Evolutionary conservation across 192 early-diverging fungal genomes (phyloP).

Genomic region (Backusella psychrophila): DNA sequence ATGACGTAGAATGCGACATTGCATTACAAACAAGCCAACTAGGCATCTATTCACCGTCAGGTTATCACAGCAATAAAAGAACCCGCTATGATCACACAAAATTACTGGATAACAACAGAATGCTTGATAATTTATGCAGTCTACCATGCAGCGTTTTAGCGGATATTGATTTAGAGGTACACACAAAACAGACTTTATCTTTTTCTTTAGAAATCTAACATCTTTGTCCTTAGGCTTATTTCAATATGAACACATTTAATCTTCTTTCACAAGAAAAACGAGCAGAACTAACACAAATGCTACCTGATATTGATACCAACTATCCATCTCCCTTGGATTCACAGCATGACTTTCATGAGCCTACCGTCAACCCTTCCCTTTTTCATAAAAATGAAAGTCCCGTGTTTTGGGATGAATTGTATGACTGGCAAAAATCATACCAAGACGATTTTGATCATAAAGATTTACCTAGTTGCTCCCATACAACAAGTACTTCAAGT

Average conservation of each 20-base stretch:
- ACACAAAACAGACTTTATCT: not conserved
- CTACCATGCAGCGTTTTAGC: slow-evolving; percentile 21
- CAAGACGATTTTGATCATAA: not conserved
- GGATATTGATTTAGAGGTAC: slow-evolving; percentile 19
- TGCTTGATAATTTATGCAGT: slow-evolving; percentile 13
- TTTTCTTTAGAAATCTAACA: not conserved
- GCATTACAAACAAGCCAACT: slow-evolving; percentile 9
- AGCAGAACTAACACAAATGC: slow-evolving; percentile 7
- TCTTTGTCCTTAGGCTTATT: not conserved
- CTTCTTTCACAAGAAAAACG: slow-evolving; percentile 19
- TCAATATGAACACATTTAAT: slow-evolving; percentile 15
- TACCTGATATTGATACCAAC: slow-evolving; percentile 10
- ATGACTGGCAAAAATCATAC: slow-evolving; percentile 2
- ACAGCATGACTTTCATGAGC: not conserved
- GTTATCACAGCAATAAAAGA: not conserved
- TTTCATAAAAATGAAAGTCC: slow-evolving; percentile 12
- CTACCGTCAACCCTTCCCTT: not conserved
- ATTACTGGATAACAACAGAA: not conserved
- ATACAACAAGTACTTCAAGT: not conserved
- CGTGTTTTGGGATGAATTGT: not conserved
- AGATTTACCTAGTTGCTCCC: too few relatives aligned
- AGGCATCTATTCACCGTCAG: not conserved
- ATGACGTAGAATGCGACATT: slow-evolving; percentile 1
- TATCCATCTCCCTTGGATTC: slow-evolving; percentile 9
- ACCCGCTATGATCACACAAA: slow-evolving; percentile 5